Conservation (phyloP, 1,139 yeast genomes). For the Hemisphaericaspora xylofermentans region DNA sequence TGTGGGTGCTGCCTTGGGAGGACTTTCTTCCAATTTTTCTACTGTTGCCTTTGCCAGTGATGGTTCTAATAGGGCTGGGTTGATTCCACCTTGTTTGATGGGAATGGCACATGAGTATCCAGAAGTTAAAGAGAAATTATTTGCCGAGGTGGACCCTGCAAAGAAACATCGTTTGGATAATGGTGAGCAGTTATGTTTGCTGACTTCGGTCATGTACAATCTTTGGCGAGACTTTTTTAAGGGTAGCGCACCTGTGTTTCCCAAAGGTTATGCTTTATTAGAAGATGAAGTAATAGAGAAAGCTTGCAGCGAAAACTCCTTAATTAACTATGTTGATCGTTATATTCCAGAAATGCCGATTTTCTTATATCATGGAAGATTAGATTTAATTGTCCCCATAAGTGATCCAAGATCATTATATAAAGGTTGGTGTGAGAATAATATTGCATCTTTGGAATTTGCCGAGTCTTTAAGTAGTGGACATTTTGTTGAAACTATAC, state of each 20-base stretch:
- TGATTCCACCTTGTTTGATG: constrained; percentile 24
- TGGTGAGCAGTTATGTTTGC: neutral
- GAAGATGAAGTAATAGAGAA: neutral
- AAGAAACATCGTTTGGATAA: neutral
- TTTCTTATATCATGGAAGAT: constrained; percentile 32
- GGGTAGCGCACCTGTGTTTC: neutral
- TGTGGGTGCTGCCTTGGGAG: constrained; percentile 36
- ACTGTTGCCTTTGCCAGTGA: constrained; percentile 26
- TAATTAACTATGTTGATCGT: constrained; percentile 1
- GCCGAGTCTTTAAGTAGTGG: constrained; percentile 25
- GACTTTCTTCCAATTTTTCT: constrained; percentile 27
- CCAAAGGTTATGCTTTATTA: neutral
- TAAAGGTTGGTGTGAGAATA: constrained; percentile 32
- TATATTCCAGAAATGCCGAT: constrained; percentile 32
- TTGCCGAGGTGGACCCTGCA: neutral
- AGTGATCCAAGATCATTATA: constrained; percentile 23
- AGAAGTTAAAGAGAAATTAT: constrained; percentile 5
- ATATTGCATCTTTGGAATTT: constrained; percentile 30
- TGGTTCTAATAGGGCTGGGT: constrained; percentile 27
- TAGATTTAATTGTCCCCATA: constrained; percentile 32
- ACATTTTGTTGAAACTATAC: constrained; percentile 25
- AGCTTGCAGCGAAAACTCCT: neutral
- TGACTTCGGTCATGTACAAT: neutral
- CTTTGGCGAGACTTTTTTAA: neutral
- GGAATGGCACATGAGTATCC: constrained; percentile 32